Evolutionary conservation across 257 asterid genomes (phyloP).

Genomic region (Striga asiatica): DNA sequence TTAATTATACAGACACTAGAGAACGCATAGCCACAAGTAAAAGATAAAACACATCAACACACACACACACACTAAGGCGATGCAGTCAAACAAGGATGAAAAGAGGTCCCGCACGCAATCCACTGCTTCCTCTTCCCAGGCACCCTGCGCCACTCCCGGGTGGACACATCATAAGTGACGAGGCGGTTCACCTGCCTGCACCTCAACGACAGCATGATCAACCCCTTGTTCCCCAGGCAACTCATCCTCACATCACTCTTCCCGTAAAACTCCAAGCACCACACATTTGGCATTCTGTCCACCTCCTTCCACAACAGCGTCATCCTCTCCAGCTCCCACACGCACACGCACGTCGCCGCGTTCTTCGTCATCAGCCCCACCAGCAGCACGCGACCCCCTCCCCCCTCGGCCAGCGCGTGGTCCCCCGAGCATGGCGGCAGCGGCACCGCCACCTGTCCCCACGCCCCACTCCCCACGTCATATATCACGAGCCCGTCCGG

Average conservation of each 20-base stretch:
- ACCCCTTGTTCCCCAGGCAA: constrained; percentile 85
- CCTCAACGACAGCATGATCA: constrained; percentile 79
- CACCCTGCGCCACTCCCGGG: constrained; percentile 82
- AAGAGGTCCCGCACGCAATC: constrained; percentile 82
- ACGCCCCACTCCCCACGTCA: constrained; percentile 45
- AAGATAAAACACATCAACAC: no score
- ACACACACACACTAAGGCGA: constrained; percentile 53
- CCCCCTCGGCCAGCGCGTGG: constrained; percentile 65
- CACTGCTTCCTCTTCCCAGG: constrained; percentile 81
- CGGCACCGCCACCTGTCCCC: constrained; percentile 73
- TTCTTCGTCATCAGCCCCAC: constrained; percentile 86
- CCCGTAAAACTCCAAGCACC: constrained; percentile 99
- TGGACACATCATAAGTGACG: constrained; percentile 55
- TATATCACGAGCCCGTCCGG: constrained; percentile 82
- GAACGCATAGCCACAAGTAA: neutral
- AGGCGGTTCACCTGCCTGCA: constrained; percentile 81
- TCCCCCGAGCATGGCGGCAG: constrained; percentile 54
- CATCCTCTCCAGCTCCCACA: constrained; percentile 99
- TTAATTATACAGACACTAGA: constrained; percentile 17
- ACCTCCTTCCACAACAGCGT: constrained; percentile 99
- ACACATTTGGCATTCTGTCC: constrained; percentile 99
- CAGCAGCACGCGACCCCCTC: constrained; percentile 79
- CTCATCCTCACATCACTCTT: constrained; percentile 97
- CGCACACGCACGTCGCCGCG: constrained; percentile 90
- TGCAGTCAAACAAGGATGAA: constrained; percentile 81